Evolutionary conservation across 1,284 basidiomycete species (phyloP).

Genomic region (Phylloboletellus chloephorus): DNA sequence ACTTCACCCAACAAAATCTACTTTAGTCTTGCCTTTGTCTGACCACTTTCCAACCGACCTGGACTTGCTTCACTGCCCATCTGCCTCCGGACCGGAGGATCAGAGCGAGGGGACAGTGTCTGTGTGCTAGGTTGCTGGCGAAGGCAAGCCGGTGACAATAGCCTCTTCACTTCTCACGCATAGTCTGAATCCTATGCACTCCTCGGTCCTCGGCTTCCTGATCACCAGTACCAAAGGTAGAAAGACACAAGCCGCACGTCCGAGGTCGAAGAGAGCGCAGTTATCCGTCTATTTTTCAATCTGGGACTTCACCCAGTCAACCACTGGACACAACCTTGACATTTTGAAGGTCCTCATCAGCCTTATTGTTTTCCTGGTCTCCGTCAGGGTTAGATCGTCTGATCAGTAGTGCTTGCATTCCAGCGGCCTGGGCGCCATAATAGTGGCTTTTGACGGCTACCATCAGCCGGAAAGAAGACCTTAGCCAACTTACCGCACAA

Average conservation of each 20-base stretch:
- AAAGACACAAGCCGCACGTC: neutral
- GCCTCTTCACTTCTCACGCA: no score
- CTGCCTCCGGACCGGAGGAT: no score
- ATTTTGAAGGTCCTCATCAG: conserved; percentile 36
- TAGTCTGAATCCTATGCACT: no score
- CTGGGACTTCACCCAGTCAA: conserved; percentile 27
- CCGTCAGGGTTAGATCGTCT: conserved; percentile 45
- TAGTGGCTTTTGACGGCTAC: conserved; percentile 51
- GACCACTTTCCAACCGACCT: no score
- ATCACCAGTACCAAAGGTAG: neutral
- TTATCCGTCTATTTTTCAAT: conserved; percentile 4
- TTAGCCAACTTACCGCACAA: conserved; percentile 45
- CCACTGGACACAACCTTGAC: conserved; percentile 39
- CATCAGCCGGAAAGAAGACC: conserved; percentile 1
- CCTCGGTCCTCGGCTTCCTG: no score
- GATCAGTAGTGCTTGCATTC: conserved; percentile 56
- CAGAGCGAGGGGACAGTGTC: no score
- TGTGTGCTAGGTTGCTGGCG: no score
- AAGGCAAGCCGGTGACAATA: no score
- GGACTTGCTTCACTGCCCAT: no score
- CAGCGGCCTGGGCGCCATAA: conserved; percentile 52
- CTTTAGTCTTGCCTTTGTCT: no score
- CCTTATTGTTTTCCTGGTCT: conserved; percentile 43
- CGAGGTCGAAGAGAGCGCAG: no score
- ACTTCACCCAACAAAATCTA: no score